phyloP scores from a whole-genome alignment of 768 basidiomycete species.

The Suillus subaureus region DNA sequence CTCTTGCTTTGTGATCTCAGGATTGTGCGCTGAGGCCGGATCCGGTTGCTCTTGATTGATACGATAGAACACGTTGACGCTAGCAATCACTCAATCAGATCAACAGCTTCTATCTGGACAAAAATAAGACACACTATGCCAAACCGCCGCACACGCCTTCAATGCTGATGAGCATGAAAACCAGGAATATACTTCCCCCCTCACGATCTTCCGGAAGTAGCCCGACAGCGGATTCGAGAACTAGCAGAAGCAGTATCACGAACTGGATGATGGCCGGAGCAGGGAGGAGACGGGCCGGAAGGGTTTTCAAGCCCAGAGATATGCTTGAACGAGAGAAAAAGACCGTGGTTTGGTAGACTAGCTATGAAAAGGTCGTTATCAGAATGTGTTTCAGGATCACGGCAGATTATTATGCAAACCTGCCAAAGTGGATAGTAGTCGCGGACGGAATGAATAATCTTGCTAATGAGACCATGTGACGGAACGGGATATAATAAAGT shows the following conservation, averaged over 20 bases:
- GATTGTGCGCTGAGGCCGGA: slow-evolving; percentile 45
- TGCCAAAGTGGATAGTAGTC: slow-evolving; percentile 98
- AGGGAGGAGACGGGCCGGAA: slow-evolving; percentile 68
- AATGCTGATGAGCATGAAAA: slow-evolving; percentile 77
- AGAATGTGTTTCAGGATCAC: background rate
- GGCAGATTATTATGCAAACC: slow-evolving; percentile 38
- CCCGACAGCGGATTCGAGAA: slow-evolving; percentile 69
- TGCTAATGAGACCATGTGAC: slow-evolving; percentile 63
- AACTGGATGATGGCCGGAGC: slow-evolving; percentile 77
- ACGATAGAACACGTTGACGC: slow-evolving; percentile 86
- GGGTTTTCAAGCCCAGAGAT: slow-evolving; percentile 78
- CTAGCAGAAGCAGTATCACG: slow-evolving; percentile 61
- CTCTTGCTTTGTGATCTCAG: slow-evolving; percentile 70
- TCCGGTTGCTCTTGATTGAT: slow-evolving; percentile 73
- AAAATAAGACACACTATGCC: slow-evolving; percentile 68
- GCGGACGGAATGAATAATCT: slow-evolving; percentile 78
- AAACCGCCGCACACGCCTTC: slow-evolving; percentile 94
- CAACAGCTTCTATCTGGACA: background rate
- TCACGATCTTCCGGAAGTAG: slow-evolving; percentile 52
- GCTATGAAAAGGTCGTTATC: slow-evolving; percentile 38
- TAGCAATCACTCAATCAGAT: slow-evolving; percentile 33
- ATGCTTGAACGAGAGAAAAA: slow-evolving; percentile 93
- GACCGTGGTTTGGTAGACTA: slow-evolving; percentile 88
- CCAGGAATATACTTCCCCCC: slow-evolving; percentile 55
- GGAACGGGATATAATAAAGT: slow-evolving; percentile 90